Base-by-base conservation (phyloP, 2,329 filamentous ascomycete species). In the Myriosclerotinia scirpicola region DNA sequence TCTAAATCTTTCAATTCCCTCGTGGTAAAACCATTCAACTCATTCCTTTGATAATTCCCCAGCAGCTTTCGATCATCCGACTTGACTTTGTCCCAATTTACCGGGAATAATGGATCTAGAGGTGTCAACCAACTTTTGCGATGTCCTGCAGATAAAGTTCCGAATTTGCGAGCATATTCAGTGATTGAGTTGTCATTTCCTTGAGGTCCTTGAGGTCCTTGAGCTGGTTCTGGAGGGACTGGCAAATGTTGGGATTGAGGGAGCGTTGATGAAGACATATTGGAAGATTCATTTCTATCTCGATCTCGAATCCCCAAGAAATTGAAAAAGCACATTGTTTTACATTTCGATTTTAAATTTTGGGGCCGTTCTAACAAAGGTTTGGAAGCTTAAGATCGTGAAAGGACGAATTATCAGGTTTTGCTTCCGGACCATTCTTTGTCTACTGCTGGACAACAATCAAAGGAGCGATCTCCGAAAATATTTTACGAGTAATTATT, bases 1-100 rank as follows among this genome's bases (percentile, higher is more conserved):
- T 60, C 58, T 5, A 60, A 36, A 60, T 60, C 58, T 22, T 60
- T 60, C 58, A 60, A 14, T 12, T 60, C 58, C n/a, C 58, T 60
- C 30, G 58, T 38, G 0, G 58, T 60, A 7, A 60, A 60, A 6
- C 8, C 1, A 12, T 26, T 15, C 7, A 60, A 7, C 20, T 50
- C 44, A 2, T 48, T n/a, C 46, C 7, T 38, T 9, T 60, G 58
- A 22, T 60, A 60, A 8, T 3, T 12, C 30, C 30, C 30, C 56
- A 5, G 36, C 14, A 11, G 17, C 15, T 17, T 50, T 22, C 30
- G n/a, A 60, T 50, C 44, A 38, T 48, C 26, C 14, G 3, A 7
- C 9, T 6, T 36, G 6, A 17, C 1, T 50, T 60, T 20, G 3
- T 50, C 44, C 44, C 58, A 60, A 38, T 26, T 22, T 0, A 36